Evolutionary conservation across 78 protist genomes (phyloP).

Genomic region (Planoprotostelium fungivorum): DNA sequence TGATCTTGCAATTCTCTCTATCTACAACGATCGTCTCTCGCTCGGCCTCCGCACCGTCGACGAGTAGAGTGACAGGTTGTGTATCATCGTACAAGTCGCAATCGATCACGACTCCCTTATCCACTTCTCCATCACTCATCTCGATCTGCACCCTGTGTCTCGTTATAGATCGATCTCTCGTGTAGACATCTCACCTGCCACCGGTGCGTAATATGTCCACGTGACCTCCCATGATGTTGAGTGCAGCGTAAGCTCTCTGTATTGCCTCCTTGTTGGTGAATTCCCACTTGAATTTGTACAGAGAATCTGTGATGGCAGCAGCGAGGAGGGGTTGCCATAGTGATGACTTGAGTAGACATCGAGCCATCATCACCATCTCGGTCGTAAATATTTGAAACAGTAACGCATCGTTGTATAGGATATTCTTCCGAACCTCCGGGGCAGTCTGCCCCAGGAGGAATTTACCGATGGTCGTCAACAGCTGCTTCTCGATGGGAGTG

Average conservation of each 20-base stretch:
- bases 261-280: not conserved
- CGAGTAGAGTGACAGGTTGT: not conserved
- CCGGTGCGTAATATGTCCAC: not conserved
- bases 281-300: not conserved
- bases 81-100: not conserved
- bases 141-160: not conserved
- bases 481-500: no score
- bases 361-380: not conserved
- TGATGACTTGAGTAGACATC: not conserved
- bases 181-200: not conserved
- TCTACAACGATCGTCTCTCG: not conserved
- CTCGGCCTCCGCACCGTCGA: not conserved
- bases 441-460: no score
- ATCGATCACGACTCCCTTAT: not conserved
- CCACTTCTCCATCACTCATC: not conserved
- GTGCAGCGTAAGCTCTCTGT: not conserved
- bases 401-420: not conserved
- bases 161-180: not conserved
- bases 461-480: no score
- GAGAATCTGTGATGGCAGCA: not conserved
- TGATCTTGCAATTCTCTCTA: not conserved
- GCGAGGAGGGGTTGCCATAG: not conserved
- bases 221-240: not conserved
- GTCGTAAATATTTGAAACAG: not conserved
- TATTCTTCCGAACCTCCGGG: no score